Percentiles rank a stretch among this genome's conserved stretches.
These are phyloP conservation scores for Fraxinus pennsylvanica DNA, from an alignment of 257 asterid genomes.

Conservation along the genomic window DNA sequence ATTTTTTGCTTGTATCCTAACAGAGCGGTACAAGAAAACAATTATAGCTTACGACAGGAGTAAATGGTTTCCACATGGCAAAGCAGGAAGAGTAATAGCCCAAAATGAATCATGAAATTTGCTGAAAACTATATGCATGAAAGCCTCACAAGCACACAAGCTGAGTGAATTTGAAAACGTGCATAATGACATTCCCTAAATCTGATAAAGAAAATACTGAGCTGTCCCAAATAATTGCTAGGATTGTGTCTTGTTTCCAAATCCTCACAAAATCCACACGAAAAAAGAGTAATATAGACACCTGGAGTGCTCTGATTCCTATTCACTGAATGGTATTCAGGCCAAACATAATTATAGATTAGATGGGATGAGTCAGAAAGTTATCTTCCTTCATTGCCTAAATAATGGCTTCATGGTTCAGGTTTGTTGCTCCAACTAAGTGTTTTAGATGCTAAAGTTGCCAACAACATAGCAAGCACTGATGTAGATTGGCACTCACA, in stretches of 20 bases:
- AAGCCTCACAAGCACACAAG: neutral
- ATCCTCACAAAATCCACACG: neutral
- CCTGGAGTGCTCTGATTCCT: neutral
- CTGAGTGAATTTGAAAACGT: neutral
- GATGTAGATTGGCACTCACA: neutral
- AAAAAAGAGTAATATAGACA: neutral
- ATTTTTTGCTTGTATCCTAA: conserved; percentile 73
- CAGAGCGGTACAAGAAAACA: conserved; percentile 17
- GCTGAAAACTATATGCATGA: neutral
- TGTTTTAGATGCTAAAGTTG: neutral
- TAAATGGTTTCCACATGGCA: neutral
- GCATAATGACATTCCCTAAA: neutral
- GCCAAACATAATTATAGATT: neutral
- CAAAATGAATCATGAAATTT: neutral
- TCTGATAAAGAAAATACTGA: neutral
- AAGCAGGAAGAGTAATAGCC: neutral
- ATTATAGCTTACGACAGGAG: conserved; percentile 1
- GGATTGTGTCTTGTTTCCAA: neutral
- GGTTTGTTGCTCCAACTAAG: neutral
- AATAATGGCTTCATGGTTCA: neutral
- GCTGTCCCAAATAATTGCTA: neutral
- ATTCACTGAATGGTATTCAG: neutral
- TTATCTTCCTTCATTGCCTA: neutral
- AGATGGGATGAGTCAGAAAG: neutral
- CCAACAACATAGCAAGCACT: neutral